Conservation (phyloP, 495 filamentous ascomycete species). For the Xeromyces bisporus region DNA sequence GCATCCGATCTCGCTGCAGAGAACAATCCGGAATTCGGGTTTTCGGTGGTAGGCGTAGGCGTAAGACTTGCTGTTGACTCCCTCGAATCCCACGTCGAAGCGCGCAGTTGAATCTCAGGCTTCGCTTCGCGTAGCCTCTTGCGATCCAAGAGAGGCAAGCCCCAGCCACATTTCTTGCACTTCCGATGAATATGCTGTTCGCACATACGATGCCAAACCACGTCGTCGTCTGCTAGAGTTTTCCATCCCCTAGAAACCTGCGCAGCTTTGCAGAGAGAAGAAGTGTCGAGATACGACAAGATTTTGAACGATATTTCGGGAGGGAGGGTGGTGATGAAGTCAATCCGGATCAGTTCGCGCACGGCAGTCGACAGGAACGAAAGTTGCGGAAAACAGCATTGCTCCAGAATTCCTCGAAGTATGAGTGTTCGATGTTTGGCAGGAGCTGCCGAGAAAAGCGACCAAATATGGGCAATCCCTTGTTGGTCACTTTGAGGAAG, state of each 20-base stretch:
- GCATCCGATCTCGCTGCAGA: conserved; percentile 9
- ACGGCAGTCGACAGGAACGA: conserved; percentile 78
- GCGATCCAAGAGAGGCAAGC: conserved; percentile 72
- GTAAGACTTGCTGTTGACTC: conserved; percentile 9
- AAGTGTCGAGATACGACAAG: conserved; percentile 79
- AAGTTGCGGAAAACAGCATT: conserved; percentile 94
- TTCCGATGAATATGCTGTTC: conserved; percentile 96
- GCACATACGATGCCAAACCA: conserved; percentile 98
- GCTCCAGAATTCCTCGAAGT: conserved; percentile 82
- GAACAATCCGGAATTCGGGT: conserved; percentile 7
- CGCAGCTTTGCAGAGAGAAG: conserved; percentile 90
- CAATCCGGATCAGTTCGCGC: conserved; percentile 84
- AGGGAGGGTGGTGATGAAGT: conserved; percentile 78
- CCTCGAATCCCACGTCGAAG: conserved; percentile 31
- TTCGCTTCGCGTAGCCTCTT: conserved; percentile 79
- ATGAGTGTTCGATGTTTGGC: conserved; percentile 87
- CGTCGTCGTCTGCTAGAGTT: conserved; percentile 78
- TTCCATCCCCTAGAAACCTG: conserved; percentile 87
- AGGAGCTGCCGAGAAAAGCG: conserved; percentile 87
- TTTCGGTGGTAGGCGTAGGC: conserved; percentile 7
- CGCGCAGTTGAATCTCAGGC: conserved; percentile 62
- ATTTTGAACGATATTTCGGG: conserved; percentile 87
- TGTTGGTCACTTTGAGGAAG: conserved; percentile 74
- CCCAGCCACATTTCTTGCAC: conserved; percentile 95
- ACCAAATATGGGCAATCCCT: conserved; percentile 90